Conservation (phyloP, 768 basidiomycete genomes). For the Lactifluus volemus region DNA sequence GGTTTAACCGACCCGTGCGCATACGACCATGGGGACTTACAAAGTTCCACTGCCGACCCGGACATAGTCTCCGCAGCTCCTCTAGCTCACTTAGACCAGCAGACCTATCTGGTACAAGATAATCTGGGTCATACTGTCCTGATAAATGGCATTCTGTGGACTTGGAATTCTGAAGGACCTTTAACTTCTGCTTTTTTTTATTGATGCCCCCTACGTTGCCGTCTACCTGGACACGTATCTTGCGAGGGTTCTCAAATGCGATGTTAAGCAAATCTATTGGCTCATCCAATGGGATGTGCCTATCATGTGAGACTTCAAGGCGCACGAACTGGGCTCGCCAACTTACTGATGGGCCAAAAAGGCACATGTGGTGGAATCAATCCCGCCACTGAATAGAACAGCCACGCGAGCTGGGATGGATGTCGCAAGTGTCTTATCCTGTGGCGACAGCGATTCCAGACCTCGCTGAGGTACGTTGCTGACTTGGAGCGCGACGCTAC, state of each 20-base stretch:
- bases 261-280: slow-evolving; percentile 91
- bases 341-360: slow-evolving; percentile 68
- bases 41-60: slow-evolving; percentile 82
- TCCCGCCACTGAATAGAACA: slow-evolving; percentile 91
- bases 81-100: slow-evolving; percentile 72
- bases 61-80: slow-evolving; percentile 70
- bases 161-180: slow-evolving; percentile 5
- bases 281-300: slow-evolving; percentile 65
- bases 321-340: not conserved
- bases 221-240: slow-evolving; percentile 41
- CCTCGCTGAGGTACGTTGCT: slow-evolving; percentile 49
- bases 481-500: slow-evolving; percentile 61
- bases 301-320: slow-evolving; percentile 24
- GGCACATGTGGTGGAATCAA: slow-evolving; percentile 83
- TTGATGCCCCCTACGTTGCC: slow-evolving; percentile 39
- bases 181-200: slow-evolving; percentile 33
- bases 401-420: slow-evolving; percentile 44
- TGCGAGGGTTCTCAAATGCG: slow-evolving; percentile 92
- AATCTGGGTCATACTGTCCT: slow-evolving; percentile 28
- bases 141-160: not conserved
- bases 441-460: slow-evolving; percentile 25
- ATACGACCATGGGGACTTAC: slow-evolving; percentile 30
- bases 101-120: slow-evolving; percentile 82
- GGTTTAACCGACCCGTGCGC: slow-evolving; percentile 11
- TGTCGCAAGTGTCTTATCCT: not conserved